Evolutionary conservation across 139 green algal species (phyloP), one percentile per base, ranked within the genome.

Genomic region (Chlorella sorokiniana): DNA sequence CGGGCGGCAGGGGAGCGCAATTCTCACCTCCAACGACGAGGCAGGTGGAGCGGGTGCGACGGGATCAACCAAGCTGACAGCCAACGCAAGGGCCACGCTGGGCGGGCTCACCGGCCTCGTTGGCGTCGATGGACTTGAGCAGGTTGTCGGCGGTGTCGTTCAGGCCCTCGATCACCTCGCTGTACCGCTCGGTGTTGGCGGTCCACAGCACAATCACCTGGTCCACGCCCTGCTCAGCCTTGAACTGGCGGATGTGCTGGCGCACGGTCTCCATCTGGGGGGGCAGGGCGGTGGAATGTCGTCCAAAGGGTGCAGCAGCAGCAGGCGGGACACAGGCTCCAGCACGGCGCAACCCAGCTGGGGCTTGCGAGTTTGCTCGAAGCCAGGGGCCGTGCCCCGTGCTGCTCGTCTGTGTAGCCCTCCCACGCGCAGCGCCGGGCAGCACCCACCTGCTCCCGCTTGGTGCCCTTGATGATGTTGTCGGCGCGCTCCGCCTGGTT

Each of bases 141-240:
- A 99, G 91, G 90, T 97, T 99, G 37, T 96, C 95, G 1, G 90
- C 69, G 1, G 95, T 99, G 91, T 99, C 97, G 83, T 99, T 98
- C 44, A 99, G 69, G 62, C 96, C 97, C 76, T 95, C 90, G 20
- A 84, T 72, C 71, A 96, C 90, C 71, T 96, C 87, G 45, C 91
- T 90, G 78, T 97, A 99, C n/a, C 97, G 91, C 90, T 99, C 97
- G 0, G 97, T 99, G 93, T 99, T 99, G 73, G 97, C 97, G 9
- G 97, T 99, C 97, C 97, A 99, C 74, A 99, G 91, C n/a, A 99
- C 91, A 1, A 99, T 90, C 27, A 98, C 59, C 76, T 91, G 90
- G 73, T 96, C 93, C 1, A 96, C 69, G 11, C 42, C 76, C 41
- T 88, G 86, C 22, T 76, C 71, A 61, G 84, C 69, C 91, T 97